A percentile compares a stretch with the other conserved stretches of the same genome.
phyloP scores from a whole-genome alignment of 2,329 filamentous ascomycete genomes.

The Beauveria caledonica region DNA sequence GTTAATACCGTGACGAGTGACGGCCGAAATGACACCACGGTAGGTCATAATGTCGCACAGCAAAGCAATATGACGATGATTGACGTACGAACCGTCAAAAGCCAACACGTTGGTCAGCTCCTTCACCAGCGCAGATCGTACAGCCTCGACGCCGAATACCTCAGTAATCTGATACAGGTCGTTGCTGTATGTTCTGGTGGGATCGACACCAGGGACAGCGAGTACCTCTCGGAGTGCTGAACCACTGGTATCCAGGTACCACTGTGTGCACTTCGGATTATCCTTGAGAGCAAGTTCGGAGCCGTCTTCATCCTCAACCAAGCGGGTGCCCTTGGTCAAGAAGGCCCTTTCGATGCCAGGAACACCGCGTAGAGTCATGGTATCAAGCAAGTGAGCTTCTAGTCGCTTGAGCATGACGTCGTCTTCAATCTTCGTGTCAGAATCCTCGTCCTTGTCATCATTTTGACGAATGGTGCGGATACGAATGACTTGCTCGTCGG shows the following conservation, averaged over 20 bases:
- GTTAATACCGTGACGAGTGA: conserved; percentile 98
- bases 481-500: conserved; percentile 88
- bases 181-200: conserved; percentile 83
- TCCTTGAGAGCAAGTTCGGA: conserved; percentile 66
- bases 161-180: conserved; percentile 91
- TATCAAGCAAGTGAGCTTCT: conserved; percentile 84
- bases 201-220: conserved; percentile 79
- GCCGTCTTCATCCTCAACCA: conserved; percentile 61
- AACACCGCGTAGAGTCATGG: conserved; percentile 84
- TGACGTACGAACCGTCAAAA: conserved; percentile 99
- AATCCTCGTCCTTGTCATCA: conserved; percentile 65
- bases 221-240: conserved; percentile 80
- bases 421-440: conserved; percentile 58
- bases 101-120: conserved; percentile 90
- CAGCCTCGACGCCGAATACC: conserved; percentile 93
- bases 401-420: conserved; percentile 90
- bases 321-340: conserved; percentile 70
- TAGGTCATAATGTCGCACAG: conserved; percentile 98
- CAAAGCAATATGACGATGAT: conserved; percentile 92
- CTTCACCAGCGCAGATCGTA: conserved; percentile 74
- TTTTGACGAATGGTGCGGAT: conserved; percentile 69
- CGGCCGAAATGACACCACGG: conserved; percentile 85
- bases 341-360: conserved; percentile 84
- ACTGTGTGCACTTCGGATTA: conserved; percentile 73
- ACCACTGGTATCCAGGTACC: conserved; percentile 92